Percentiles rank a stretch among this genome's conserved stretches.
These are phyloP conservation scores for Boletus barrowsii DNA, from an alignment of 768 basidiomycete genomes.

Conservation along the genomic window DNA sequence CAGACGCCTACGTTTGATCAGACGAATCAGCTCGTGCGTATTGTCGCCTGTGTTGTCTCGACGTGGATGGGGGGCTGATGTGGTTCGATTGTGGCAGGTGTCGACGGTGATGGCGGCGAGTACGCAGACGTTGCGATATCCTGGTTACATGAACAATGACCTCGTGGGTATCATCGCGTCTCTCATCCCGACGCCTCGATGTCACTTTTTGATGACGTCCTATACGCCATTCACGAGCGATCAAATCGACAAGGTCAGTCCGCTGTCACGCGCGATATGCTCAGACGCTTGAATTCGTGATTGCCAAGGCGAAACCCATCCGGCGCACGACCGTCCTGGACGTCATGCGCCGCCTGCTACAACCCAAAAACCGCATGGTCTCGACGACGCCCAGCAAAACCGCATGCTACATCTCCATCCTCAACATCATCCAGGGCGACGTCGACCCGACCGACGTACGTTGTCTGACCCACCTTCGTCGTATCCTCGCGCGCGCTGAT, in stretches of 20 bases:
- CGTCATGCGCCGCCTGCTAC: slow-evolving; percentile 95
- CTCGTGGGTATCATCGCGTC: slow-evolving; percentile 96
- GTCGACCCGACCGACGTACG: slow-evolving; percentile 94
- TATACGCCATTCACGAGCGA: slow-evolving; percentile 99
- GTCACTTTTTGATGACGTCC: slow-evolving; percentile 98
- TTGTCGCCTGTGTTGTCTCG: neutral
- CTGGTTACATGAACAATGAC: slow-evolving; percentile 99
- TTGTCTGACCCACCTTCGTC: neutral
- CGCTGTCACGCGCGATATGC: neutral
- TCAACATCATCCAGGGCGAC: slow-evolving; percentile 98
- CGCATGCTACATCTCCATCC: slow-evolving; percentile 94
- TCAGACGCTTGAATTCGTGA: neutral
- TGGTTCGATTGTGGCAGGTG: slow-evolving; percentile 48
- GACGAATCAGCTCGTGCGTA: slow-evolving; percentile 81
- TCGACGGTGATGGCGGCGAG: slow-evolving; percentile 98
- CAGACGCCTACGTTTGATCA: slow-evolving; percentile 89
- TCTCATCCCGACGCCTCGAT: slow-evolving; percentile 93
- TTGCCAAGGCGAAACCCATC: slow-evolving; percentile 81
- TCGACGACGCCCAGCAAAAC: slow-evolving; percentile 89
- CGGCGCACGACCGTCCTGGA: slow-evolving; percentile 96
- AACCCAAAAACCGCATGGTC: slow-evolving; percentile 99
- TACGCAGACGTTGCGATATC: slow-evolving; percentile 94
- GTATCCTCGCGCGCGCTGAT: neutral
- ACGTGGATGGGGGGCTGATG: neutral
- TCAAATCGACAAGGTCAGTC: slow-evolving; percentile 85